A percentile compares a stretch with the other conserved stretches of the same genome.
Conservation (phyloP, 352 stramenopile genomes). For the Pythium sp. region DNA sequence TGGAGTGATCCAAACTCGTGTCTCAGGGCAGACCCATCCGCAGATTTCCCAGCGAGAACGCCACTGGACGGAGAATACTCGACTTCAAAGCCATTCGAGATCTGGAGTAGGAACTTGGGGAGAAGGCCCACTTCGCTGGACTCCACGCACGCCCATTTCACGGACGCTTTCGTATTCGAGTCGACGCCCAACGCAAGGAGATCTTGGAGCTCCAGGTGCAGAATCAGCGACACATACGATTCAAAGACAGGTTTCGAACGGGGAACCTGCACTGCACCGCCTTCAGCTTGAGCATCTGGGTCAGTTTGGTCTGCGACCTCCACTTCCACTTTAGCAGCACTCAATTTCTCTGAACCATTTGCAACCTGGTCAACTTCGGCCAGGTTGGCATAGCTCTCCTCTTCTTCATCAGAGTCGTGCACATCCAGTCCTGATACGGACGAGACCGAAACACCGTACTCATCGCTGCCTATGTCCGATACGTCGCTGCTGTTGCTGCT, state of each 20-base stretch:
- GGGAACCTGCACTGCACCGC: not conserved
- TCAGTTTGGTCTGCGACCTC: not conserved
- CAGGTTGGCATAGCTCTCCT: not conserved
- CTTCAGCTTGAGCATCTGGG: not conserved
- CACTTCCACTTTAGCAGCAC: not conserved
- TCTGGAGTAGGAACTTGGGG: slow-evolving; percentile 36
- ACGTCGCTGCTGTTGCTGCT: slow-evolving; percentile 17
- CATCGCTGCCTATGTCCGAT: not conserved
- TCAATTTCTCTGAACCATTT: not conserved
- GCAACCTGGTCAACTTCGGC: not conserved
- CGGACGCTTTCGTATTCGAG: slow-evolving; percentile 11
- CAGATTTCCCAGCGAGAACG: slow-evolving; percentile 23
- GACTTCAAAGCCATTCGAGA: slow-evolving; percentile 34
- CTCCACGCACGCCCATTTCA: slow-evolving; percentile 53
- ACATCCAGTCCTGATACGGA: not conserved
- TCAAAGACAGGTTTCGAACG: not conserved
- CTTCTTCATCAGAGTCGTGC: not conserved
- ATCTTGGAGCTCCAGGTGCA: slow-evolving; percentile 43
- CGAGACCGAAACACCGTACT: not conserved
- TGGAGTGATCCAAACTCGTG: slow-evolving; percentile 21
- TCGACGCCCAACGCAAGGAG: slow-evolving; percentile 39
- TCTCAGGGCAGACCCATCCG: slow-evolving; percentile 21
- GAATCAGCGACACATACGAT: slow-evolving; percentile 33
- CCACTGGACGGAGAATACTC: slow-evolving; percentile 32
- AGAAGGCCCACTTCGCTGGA: slow-evolving; percentile 33